These are phyloP conservation scores for Alternaria sp. DNA, from an alignment of 2,329 filamentous ascomycete genomes.

Conservation along the genomic window DNA sequence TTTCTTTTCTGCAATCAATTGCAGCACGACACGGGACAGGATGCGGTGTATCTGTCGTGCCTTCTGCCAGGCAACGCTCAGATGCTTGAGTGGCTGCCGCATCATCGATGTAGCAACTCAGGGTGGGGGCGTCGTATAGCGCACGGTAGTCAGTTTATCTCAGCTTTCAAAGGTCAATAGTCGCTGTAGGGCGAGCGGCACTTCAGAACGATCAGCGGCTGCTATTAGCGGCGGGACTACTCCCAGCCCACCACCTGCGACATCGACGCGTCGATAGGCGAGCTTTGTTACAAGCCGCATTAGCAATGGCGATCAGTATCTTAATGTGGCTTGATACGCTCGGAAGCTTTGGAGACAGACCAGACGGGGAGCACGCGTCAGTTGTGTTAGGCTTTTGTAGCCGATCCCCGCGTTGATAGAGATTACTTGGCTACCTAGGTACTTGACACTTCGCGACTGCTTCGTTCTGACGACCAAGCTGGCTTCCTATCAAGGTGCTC, in stretches of 20 bases:
- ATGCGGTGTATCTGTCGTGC: background rate
- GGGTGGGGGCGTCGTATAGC: background rate
- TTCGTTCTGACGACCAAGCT: background rate
- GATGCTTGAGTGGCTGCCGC: background rate
- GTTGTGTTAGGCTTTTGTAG: background rate
- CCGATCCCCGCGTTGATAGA: background rate
- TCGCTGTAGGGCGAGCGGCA: background rate
- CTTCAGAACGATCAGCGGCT: background rate
- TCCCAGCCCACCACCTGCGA: background rate
- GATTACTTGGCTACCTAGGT: conserved; percentile 3
- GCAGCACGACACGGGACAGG: background rate
- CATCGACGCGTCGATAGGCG: background rate
- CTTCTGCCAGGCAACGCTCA: background rate
- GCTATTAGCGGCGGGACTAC: conserved; percentile 2
- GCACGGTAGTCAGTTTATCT: background rate
- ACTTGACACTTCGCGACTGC: conserved; percentile 2
- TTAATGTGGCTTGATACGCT: background rate
- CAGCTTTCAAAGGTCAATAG: background rate
- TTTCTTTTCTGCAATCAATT: background rate
- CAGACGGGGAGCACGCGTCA: background rate
- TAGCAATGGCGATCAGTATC: conserved; percentile 4
- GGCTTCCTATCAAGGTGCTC: background rate
- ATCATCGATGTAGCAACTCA: background rate
- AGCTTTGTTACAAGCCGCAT: background rate
- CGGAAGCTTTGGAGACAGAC: background rate